Percentiles rank a stretch among this genome's conserved stretches.
These are phyloP conservation scores for Metschnikowia continentalis DNA, from an alignment of 805 yeast genomes.

Conservation along the genomic window DNA sequence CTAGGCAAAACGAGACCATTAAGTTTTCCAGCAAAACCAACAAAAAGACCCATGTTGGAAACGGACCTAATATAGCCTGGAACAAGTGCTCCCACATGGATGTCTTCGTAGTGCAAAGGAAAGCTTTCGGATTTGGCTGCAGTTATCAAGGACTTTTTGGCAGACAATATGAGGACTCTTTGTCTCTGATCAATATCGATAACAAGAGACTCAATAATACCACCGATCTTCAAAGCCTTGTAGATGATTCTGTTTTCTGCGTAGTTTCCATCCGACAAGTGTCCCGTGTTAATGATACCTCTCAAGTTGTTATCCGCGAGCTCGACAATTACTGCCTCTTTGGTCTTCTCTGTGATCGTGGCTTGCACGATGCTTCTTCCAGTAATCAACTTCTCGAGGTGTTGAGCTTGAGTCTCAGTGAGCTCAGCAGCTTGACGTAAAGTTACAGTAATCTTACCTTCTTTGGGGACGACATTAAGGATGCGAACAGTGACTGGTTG, in stretches of 20 bases:
- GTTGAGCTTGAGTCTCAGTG: constrained; percentile 43
- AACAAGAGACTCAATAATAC: constrained; percentile 55
- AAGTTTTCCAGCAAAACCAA: constrained; percentile 72
- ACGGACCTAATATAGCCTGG: constrained; percentile 77
- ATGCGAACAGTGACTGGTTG: constrained; percentile 77
- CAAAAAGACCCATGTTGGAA: constrained; percentile 78
- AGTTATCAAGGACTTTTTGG: constrained; percentile 61
- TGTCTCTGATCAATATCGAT: constrained; percentile 63
- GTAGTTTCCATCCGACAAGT: constrained; percentile 69
- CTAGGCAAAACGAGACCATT: constrained; percentile 81
- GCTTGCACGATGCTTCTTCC: constrained; percentile 63
- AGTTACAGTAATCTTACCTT: constrained; percentile 61
- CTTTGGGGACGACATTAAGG: constrained; percentile 48
- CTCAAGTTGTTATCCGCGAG: constrained; percentile 45
- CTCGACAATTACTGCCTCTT: constrained; percentile 68
- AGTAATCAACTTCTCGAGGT: constrained; percentile 45
- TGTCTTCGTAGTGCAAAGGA: constrained; percentile 59
- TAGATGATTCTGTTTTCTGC: constrained; percentile 65
- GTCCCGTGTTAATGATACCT: constrained; percentile 73
- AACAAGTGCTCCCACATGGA: constrained; percentile 45
- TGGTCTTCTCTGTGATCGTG: constrained; percentile 66
- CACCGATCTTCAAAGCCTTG: constrained; percentile 63
- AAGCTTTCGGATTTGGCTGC: constrained; percentile 53
- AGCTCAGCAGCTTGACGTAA: constrained; percentile 61
- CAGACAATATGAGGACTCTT: constrained; percentile 57